phyloP scores from a whole-genome alignment of 2,329 filamentous ascomycete genomes.

The Phoma sp. region DNA sequence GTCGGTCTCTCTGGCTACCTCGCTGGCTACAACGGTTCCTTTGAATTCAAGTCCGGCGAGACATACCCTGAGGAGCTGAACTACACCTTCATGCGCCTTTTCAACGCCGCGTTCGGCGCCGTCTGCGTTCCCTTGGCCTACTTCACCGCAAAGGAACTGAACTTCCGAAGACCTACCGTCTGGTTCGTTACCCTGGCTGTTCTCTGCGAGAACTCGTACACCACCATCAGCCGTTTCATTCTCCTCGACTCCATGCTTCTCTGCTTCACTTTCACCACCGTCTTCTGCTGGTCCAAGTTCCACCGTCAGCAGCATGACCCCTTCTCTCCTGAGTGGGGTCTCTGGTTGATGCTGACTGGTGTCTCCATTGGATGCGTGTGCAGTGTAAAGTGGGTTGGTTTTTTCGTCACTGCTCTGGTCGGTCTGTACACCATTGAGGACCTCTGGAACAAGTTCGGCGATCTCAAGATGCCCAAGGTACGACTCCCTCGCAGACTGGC shows the following conservation, averaged over 20 bases:
- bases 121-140: constrained; percentile 93
- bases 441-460: constrained; percentile 97
- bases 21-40: constrained; percentile 97
- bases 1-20: constrained; percentile 95
- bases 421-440: constrained; percentile 96
- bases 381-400: constrained; percentile 97
- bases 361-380: constrained; percentile 97
- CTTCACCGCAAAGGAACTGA: constrained; percentile 90
- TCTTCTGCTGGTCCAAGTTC: constrained; percentile 97
- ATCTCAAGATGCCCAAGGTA: constrained; percentile 87
- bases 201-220: constrained; percentile 98
- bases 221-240: constrained; percentile 97
- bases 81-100: constrained; percentile 98
- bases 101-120: constrained; percentile 95
- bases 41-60: constrained; percentile 99
- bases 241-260: constrained; percentile 98
- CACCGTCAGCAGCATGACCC: constrained; percentile 85
- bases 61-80: constrained; percentile 92
- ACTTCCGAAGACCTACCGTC: constrained; percentile 83
- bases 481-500: neutral
- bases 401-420: constrained; percentile 94
- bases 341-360: constrained; percentile 92
- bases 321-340: constrained; percentile 91
- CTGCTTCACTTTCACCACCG: constrained; percentile 97
- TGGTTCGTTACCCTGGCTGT: constrained; percentile 98